Base-by-base conservation (phyloP, 805 yeast genomes). In the Saccharomycodes ludwigii region DNA sequence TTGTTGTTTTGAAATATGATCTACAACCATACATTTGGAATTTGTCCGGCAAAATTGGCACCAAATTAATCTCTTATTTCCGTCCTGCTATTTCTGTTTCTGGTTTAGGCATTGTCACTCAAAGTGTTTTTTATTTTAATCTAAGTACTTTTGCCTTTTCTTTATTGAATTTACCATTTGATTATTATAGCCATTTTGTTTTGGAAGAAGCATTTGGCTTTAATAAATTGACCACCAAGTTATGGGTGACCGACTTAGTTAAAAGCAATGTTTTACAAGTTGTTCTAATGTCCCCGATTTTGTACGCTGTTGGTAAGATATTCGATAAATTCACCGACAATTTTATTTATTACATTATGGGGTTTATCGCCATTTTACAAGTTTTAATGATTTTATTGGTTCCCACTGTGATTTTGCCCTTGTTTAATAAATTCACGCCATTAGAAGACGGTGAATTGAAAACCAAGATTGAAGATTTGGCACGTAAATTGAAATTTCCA, bases 151-250 rank as follows among this genome's bases (percentile, higher is more conserved):
- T 24, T n/a, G 22, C 31, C 5, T 29, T 32, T 5, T 30, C 24
- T 17, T 31, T 83, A 3, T 36, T 73, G 19, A 63, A 71, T 3
- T 52, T 80, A 33, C 98, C 98, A 3, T 49, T 76, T 15, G 64
- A 75, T 7, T 75, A 79, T 52, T 86, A 85, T 57, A 62, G 69
- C 36, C 78, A 79, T 45, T 91, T 91, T 60, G 86, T 85, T 11
- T 65, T 91, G 43, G 98, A 91, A 58, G 95, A 88, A 53, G 73
- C 73, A 56, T 88, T 67, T 47, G 98, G 98, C 1, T 91, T 91
- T 62, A 91, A 91, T 62, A 91, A 91, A 57, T 66, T 72, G 43
- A 88, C 96, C 3, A 38, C 66, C 12, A 58, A 63, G 31, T 61
- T 84, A 31, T 91, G 93, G 81, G 34, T 81, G 17, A 50, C 69